Base-by-base conservation (phyloP, 2,329 filamentous ascomycete genomes). In the Helicocarpus griseus region DNA sequence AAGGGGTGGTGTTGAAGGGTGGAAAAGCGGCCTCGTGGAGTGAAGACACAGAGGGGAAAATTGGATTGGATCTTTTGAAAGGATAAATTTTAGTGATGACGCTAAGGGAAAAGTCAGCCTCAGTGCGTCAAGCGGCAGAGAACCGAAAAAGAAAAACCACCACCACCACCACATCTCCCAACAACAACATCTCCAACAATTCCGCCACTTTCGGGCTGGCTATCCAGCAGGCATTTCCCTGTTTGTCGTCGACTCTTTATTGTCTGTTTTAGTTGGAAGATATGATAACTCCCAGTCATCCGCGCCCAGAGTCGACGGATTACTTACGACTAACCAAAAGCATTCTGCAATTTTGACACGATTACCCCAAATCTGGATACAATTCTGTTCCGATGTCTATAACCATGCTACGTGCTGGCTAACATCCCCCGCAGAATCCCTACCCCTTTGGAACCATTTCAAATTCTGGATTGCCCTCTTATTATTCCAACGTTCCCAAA, bases 11-110 rank as follows among this genome's bases (percentile, higher is more conserved):
- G 48, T 24, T 38, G 39, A 44, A 19, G 8, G 24, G 50, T 35
- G 29, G 4, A 35, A 39, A 28, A 40, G 43, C 17, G n/a, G 46
- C 43, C 35, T 45, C 28, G 50, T 45, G 29, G 48, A 31, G 49
- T 39, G 46, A 50, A 40, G 40, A 31, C 39, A 52, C 33, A 41
- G 47, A 54, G 51, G 43, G 54, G 47, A 51, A 43, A 53, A 53
- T 49, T 48, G 53, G 53, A 52, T 52, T 39, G 49, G 52, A 53
- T 47, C 44, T 47, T 47, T 47, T 24, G 44, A 24, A 46, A 36
- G 43, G 48, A 57, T 53, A 57, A 58, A 58, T 58, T 60, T 57
- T 54, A 53, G 53, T 48, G 53, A 56, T 55, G 56, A 57, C 53
- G 56, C 57, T 58, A 56, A 45, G 50, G 33, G 49, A 51, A 53